A percentile compares a stretch with the other conserved stretches of the same genome.
phyloP scores from a whole-genome alignment of 495 filamentous ascomycete genomes.

The Aspergillus carlsbadensis region DNA sequence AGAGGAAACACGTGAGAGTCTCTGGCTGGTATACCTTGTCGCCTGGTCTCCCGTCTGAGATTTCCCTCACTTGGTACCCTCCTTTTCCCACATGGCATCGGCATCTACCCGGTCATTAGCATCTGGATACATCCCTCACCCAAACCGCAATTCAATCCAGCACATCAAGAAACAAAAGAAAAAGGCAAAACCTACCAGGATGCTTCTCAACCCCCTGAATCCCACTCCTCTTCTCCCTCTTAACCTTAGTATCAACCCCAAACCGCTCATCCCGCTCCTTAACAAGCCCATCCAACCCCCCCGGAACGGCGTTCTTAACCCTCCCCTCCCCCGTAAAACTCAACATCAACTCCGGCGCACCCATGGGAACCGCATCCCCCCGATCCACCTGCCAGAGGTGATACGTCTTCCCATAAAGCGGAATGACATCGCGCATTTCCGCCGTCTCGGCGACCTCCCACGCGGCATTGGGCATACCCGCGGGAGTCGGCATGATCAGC shows the following conservation, averaged over 20 bases:
- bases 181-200: constrained; percentile 1
- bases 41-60: background rate
- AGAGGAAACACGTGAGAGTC: background rate
- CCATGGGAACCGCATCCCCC: constrained; percentile 74
- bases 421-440: constrained; percentile 73
- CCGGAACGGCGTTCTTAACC: constrained; percentile 45
- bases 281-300: constrained; percentile 5
- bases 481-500: constrained; percentile 78
- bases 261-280: constrained; percentile 1
- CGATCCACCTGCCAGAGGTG: constrained; percentile 86
- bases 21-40: background rate
- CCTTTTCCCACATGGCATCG: background rate
- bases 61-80: no score
- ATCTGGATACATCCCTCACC: background rate
- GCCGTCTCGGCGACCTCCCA: constrained; percentile 78
- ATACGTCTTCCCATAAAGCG: constrained; percentile 85
- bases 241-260: constrained; percentile 1
- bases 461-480: constrained; percentile 45
- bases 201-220: constrained; percentile 6
- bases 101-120: background rate
- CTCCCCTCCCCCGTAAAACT: constrained; percentile 63
- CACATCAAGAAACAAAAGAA: no score
- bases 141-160: no score
- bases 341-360: constrained; percentile 74
- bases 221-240: constrained; percentile 6